Conservation (phyloP, 1,139 yeast species). For the Scheffersomyces insectosa region DNA sequence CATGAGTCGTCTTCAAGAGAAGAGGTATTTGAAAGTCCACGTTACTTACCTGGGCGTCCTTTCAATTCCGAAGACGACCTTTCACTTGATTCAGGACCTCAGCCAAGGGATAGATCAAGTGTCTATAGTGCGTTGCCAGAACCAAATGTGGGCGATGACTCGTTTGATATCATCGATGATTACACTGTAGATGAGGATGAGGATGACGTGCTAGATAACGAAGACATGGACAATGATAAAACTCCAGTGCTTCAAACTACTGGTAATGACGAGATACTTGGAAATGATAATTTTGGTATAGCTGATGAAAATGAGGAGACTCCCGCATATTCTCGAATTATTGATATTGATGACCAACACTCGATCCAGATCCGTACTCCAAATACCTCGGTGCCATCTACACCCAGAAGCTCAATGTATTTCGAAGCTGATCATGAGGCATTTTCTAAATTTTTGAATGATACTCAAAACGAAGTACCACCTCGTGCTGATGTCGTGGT, state of each 20-base stretch:
- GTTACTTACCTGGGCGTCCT: too few species aligned
- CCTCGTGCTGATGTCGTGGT: conserved; percentile 37
- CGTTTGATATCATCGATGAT: background rate
- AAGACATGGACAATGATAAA: background rate
- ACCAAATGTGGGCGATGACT: conserved; percentile 13
- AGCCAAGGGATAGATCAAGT: too few species aligned
- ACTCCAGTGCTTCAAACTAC: background rate
- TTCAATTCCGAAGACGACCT: too few species aligned
- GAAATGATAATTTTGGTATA: too few species aligned
- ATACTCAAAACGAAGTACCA: conserved; percentile 33
- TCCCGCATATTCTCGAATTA: conserved; percentile 5
- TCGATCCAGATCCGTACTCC: conserved; percentile 3
- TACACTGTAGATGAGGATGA: conserved; percentile 1
- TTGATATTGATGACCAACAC: conserved; percentile 1
- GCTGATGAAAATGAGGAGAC: background rate
- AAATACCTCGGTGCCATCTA: conserved; percentile 6
- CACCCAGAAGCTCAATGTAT: conserved; percentile 10
- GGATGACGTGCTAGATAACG: background rate
- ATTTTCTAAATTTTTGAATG: conserved; percentile 27
- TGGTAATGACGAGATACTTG: background rate
- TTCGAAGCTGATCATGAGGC: conserved; percentile 16
- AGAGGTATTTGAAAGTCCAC: too few species aligned
- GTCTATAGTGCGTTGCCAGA: conserved; percentile 12
- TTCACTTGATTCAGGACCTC: too few species aligned
- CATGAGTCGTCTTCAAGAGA: too few species aligned